Base-by-base conservation (phyloP, 345 rosid species). In the Aquilaria yunnanensis region DNA sequence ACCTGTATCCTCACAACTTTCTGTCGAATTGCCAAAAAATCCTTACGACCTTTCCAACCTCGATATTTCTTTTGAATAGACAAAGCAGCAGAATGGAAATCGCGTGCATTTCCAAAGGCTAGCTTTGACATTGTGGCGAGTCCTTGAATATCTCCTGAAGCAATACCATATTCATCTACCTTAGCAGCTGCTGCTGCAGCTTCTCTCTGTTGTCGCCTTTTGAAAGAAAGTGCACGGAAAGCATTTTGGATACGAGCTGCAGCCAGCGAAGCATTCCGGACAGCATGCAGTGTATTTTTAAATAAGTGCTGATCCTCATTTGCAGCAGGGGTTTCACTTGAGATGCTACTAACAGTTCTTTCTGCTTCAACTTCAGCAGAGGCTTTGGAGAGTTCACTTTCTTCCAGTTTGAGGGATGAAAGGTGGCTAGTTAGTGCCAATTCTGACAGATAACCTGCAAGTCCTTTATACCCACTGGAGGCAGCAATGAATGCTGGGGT, bases 1-100 rank as follows among this genome's bases (percentile, higher is more conserved):
- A 89, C 97, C 92, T 87, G 97, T 63, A 90, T 90, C 73, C 72
- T 90, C 37, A 90, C 89, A 57, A 84, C 89, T 84, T 88, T 85
- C 76, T 85, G 80, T 57, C 87, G 83, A 53, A 82, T 62, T 34
- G 66, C 72, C 2, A 85, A 77, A 72, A 78, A 90, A 31, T 85
- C 83, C 70, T 80, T 84, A 29, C 93, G 85, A 9, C 75, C 72
- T 80, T 81, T 88, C 80, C 80, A 90, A 13, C 97, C 89, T 67
- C 93, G 83, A 66, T 78, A 90, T 62, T 88, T 90, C 83, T 88
- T 90, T 80, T 90, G 97, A 69, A 90, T 90, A 29, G 96, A 84
- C 31, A 85, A 65, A 69, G 97, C 97, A 59, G 96, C 96, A 23
- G 71, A 77, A 63, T 82, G 68, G 63, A 67, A 66, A 67, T 76